Percentiles rank a stretch among this genome's conserved stretches.
Evolutionary conservation across 768 basidiomycete genomes (phyloP).

Genomic region (Amanita muscaria): DNA sequence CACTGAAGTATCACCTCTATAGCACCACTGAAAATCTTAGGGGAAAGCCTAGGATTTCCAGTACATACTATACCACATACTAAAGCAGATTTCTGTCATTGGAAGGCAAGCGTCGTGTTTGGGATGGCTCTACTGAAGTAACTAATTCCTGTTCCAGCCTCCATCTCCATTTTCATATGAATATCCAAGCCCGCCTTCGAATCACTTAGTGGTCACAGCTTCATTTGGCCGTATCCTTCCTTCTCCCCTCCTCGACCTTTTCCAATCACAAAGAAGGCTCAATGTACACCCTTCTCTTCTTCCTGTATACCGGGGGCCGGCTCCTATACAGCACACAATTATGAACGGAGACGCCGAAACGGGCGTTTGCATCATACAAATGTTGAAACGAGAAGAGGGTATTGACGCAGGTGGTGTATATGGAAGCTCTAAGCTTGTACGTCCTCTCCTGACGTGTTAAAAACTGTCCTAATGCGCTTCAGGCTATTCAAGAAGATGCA

Average conservation of each 20-base stretch:
- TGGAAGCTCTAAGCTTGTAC: slow-evolving; percentile 45
- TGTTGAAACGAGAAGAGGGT: slow-evolving; percentile 58
- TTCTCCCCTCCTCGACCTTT: slow-evolving; percentile 46
- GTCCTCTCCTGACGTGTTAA: slow-evolving; percentile 15
- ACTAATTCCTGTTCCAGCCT: slow-evolving; percentile 18
- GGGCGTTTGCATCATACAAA: slow-evolving; percentile 76
- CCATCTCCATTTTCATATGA: slow-evolving; percentile 29
- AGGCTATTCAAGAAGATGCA: slow-evolving; percentile 46
- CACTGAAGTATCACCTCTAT: slow-evolving; percentile 6
- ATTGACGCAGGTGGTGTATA: slow-evolving; percentile 77
- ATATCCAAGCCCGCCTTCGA: slow-evolving; percentile 16
- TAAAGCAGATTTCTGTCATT: slow-evolving; percentile 52
- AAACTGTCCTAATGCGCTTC: background rate
- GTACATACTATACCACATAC: slow-evolving; percentile 53
- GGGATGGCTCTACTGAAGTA: background rate
- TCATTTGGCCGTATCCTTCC: slow-evolving; percentile 89
- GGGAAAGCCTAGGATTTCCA: slow-evolving; percentile 41
- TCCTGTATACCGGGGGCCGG: slow-evolving; percentile 82
- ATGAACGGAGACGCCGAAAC: slow-evolving; percentile 58
- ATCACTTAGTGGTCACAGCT: slow-evolving; percentile 70
- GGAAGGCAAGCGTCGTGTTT: slow-evolving; percentile 39
- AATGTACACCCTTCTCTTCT: slow-evolving; percentile 90
- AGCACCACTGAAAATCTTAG: slow-evolving; percentile 69
- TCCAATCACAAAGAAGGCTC: slow-evolving; percentile 49
- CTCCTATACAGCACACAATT: slow-evolving; percentile 81